Evolutionary conservation across 2,329 filamentous ascomycete genomes (phyloP).

Genomic region (Metarhizium robertsii): DNA sequence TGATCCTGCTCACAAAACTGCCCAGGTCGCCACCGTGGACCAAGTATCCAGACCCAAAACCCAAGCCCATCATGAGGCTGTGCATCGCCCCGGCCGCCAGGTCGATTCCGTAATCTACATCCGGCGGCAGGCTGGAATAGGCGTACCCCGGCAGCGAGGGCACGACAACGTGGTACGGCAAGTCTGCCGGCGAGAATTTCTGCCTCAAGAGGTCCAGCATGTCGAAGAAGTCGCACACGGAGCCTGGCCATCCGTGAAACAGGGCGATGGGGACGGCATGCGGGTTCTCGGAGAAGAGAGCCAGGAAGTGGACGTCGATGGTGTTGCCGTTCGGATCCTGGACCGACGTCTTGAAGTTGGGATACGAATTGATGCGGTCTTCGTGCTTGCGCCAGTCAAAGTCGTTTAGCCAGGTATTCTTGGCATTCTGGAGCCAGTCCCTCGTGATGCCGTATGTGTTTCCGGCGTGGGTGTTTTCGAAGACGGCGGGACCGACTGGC

Average conservation of each 20-base stretch:
- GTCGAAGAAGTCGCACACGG: conserved; percentile 45
- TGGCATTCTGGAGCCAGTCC: conserved; percentile 32
- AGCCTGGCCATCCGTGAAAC: conserved; percentile 47
- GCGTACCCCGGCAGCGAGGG: conserved; percentile 46
- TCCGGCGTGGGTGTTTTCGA: conserved; percentile 34
- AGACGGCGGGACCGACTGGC: conserved; percentile 37
- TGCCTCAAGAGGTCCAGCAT: conserved; percentile 34
- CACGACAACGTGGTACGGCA: conserved; percentile 49
- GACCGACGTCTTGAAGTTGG: conserved; percentile 34
- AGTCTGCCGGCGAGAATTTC: conserved; percentile 36
- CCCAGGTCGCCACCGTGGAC: conserved; percentile 50
- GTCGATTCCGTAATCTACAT: conserved; percentile 26
- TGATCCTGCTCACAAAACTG: conserved; percentile 29
- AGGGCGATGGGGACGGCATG: conserved; percentile 41
- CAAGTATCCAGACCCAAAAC: conserved; percentile 41
- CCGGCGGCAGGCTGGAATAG: conserved; percentile 36
- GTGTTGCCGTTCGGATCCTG: conserved; percentile 22
- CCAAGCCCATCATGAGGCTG: conserved; percentile 41
- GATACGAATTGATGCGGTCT: conserved; percentile 33
- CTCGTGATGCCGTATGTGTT: conserved; percentile 25
- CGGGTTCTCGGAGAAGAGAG: conserved; percentile 39
- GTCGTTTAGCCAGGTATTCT: conserved; percentile 30
- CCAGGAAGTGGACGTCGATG: conserved; percentile 42
- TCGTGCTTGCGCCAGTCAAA: conserved; percentile 36
- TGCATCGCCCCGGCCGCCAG: conserved; percentile 32